Conservation (phyloP, 257 asterid genomes). For the Solanum piurae region DNA sequence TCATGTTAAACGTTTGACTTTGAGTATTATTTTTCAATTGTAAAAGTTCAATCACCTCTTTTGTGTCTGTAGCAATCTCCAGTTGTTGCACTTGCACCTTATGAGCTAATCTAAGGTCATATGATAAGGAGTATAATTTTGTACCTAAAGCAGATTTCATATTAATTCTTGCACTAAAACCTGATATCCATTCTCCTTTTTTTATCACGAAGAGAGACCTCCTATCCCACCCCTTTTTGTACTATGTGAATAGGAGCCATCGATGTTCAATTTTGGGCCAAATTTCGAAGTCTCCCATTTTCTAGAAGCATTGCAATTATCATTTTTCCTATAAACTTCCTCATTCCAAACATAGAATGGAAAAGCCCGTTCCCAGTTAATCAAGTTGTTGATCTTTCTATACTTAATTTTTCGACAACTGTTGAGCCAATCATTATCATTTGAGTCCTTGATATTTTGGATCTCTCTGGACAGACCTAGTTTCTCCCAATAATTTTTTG, state of each 20-base stretch:
- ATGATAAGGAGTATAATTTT: background rate
- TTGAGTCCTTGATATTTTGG: background rate
- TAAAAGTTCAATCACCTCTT: background rate
- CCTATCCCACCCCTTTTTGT: background rate
- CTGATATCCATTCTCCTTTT: no score
- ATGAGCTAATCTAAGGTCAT: background rate
- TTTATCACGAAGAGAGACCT: background rate
- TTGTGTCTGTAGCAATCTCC: background rate
- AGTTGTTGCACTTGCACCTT: background rate
- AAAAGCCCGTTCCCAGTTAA: no score
- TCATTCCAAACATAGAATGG: no score
- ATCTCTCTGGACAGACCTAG: background rate
- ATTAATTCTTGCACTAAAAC: no score
- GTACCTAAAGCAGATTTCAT: background rate
- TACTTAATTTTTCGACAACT: background rate
- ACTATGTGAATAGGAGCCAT: background rate
- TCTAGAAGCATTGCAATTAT: no score
- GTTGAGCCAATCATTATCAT: background rate
- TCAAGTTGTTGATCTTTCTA: no score
- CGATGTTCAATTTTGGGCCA: background rate
- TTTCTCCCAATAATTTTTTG: background rate
- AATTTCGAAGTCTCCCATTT: no score
- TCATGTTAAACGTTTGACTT: background rate
- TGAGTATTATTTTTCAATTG: background rate
- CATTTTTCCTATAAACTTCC: no score